A percentile compares a stretch with the other conserved stretches of the same genome.
phyloP scores from a whole-genome alignment of 2,329 filamentous ascomycete genomes.

The Pseudocercospora pini-densiflorae region DNA sequence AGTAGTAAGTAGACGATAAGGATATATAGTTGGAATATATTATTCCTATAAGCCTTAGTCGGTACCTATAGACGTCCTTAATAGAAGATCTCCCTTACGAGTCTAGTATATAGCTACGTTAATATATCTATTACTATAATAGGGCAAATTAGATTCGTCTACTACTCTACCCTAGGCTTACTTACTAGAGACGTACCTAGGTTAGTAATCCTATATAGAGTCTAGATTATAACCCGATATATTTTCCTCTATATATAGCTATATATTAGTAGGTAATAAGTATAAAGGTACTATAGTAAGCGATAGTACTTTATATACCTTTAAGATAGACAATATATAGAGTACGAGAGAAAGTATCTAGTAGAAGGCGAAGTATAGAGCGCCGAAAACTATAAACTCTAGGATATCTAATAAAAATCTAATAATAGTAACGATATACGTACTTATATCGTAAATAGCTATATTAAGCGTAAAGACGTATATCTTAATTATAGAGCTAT shows the following conservation, averaged over 20 bases:
- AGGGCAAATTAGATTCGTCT: background rate
- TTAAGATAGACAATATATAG: background rate
- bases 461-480: background rate
- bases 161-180: background rate
- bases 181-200: background rate
- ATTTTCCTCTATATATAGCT: background rate
- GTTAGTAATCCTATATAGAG: background rate
- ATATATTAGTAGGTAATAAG: background rate
- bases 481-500: background rate
- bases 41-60: too few species aligned
- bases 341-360: background rate
- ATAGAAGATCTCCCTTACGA: too few species aligned
- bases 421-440: background rate
- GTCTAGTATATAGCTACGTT: too few species aligned
- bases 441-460: background rate
- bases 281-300: background rate
- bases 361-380: background rate
- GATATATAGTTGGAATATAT: too few species aligned
- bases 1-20: too few species aligned
- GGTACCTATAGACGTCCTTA: too few species aligned
- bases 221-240: background rate
- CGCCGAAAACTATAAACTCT: background rate
- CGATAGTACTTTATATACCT: background rate
- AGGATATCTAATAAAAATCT: background rate
- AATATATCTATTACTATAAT: too few species aligned